Evolutionary conservation across 2,329 filamentous ascomycete genomes (phyloP), one percentile per base, ranked within the genome.

Genomic region (Dothistroma septosporum): DNA sequence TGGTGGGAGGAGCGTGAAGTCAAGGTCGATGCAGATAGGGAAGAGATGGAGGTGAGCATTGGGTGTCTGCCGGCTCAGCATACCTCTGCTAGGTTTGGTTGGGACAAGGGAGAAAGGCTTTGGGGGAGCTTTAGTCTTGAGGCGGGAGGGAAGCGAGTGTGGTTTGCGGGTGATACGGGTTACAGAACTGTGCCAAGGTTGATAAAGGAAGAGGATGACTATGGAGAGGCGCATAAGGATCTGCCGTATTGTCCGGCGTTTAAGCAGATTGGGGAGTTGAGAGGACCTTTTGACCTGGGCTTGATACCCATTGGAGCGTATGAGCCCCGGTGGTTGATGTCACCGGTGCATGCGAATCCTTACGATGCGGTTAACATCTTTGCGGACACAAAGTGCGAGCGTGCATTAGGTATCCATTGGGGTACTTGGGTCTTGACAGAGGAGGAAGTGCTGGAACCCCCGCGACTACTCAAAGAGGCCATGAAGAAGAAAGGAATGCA

Each of bases 251-350:
- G 90, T 72, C 92, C 92, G 8, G 91, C 92, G 54, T 97, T 97
- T 78, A 83, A 85, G 64, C 83, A 95, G 74, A 92, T 97, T 64
- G 93, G 93, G 63, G 77, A 85, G 16, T 82, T 88, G 56, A 83
- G 91, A 35, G 92, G 93, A 0, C 91, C 91, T 0, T 96, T 97
- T 70, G 91, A 97, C 73, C 83, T 97, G 7, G 93, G 93, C 0
- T 78, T 97, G 58, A 94, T 97, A 65, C 93, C 93, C 44, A 97
- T 97, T 67, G 93, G 93, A 57, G 93, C 92, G 1, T 97, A 97
- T 75, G 80, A 85, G 61, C 90, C 89, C 0, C 82, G 90, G 24
- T 82, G 75, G 68, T 75, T 94, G 64, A 92, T 94, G 80, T 91
- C 87, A 52, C 79, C 86, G 21, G 87, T 95, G 82, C 93, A 97